Evolutionary conservation across 1,284 basidiomycete genomes (phyloP), one percentile per base, ranked within the genome.

Genomic region (Flammula alnicola): DNA sequence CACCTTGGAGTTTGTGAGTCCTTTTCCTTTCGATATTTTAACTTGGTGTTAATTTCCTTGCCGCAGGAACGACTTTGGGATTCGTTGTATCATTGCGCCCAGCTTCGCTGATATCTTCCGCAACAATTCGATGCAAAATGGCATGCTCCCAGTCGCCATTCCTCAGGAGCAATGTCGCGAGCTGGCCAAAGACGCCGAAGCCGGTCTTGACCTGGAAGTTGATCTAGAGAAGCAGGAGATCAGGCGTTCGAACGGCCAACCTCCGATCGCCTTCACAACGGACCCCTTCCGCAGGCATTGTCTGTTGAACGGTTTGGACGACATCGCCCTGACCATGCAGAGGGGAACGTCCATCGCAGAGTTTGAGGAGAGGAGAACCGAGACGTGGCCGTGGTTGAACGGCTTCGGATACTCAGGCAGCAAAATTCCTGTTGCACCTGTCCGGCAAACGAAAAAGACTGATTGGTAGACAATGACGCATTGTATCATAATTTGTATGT

Each of bases 41-140:
- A 4, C 7, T 7, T 14, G 27, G 37, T 33, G 43, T 44, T 38
- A 42, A 20, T 27, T 30, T 12, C 17, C 26, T 30, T 35, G n/a
- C n/a, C 47, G 2, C 56, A 91, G 89, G 66, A 92, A 94, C 63
- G 93, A 98, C 71, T 98, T 97, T 66, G 95, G 95, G 23, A 96
- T 98, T 64, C 83, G 89, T 50, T 92, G 90, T 67, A 77, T 98
- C 60, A 95, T 98, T 65, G 93, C 94, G 0, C 93, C 93, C 3
- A 94, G 90, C 63, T 96, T 96, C 64, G 95, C 92, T 30, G 95
- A 98, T 61, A 98, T 98, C 63, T 96, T 96, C 84, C 80, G 81
- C 58, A 94, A 83, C 69, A 94, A 95, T 70, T 84, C 89, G 55
- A 93, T 95, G 88, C 95, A 97, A 72, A 97, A 98, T 69, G 95